Conservation (phyloP, 306 rosid genomes). For the Prunus fruticosa region DNA sequence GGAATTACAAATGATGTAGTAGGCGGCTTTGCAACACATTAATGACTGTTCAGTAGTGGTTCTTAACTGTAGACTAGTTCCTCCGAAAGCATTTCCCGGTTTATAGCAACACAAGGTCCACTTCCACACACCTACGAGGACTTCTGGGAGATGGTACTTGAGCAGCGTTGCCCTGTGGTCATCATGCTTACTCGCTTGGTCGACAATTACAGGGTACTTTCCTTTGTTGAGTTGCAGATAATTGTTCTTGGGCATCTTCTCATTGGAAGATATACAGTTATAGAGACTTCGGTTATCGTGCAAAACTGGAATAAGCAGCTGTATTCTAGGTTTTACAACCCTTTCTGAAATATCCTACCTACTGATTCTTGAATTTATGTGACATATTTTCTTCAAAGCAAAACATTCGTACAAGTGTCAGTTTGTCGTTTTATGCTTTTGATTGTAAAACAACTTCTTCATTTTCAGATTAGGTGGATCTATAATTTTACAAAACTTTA, state of each 20-base stretch:
- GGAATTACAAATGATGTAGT: background rate
- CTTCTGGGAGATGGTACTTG: slow-evolving; percentile 95
- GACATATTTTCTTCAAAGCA: background rate
- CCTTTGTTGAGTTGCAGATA: slow-evolving; percentile 16
- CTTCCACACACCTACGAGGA: slow-evolving; percentile 85
- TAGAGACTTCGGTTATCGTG: background rate
- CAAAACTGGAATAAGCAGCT: background rate
- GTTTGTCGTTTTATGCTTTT: background rate
- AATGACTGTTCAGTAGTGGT: slow-evolving; percentile 16
- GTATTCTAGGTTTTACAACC: background rate
- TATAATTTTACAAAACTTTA: background rate
- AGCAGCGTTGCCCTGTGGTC: slow-evolving; percentile 75
- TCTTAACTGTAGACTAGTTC: slow-evolving; percentile 52
- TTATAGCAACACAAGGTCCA: slow-evolving; percentile 97
- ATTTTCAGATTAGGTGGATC: background rate
- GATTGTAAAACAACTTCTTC: background rate
- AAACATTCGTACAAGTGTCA: background rate
- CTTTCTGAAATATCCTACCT: background rate
- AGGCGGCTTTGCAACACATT: background rate
- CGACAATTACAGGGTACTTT: slow-evolving; percentile 10
- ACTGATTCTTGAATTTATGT: background rate
- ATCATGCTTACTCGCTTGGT: slow-evolving; percentile 85
- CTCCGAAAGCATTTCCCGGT: slow-evolving; percentile 40
- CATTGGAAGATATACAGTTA: background rate
- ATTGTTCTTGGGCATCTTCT: background rate